Base-by-base conservation (phyloP, 139 green algal genomes). In the Asterochloris erici region DNA sequence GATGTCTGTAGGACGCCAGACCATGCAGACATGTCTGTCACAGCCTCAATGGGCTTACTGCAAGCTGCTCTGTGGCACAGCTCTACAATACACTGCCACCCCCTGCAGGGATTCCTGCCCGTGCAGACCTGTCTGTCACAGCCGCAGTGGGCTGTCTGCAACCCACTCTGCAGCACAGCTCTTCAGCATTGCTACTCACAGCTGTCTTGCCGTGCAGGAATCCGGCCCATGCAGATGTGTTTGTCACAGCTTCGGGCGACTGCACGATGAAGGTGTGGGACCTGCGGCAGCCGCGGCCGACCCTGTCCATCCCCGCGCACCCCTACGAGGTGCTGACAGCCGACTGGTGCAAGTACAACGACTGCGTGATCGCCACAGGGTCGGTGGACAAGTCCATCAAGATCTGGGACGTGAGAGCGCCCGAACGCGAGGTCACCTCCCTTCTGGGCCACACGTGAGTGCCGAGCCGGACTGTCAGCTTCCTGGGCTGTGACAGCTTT, bases 311-410 rank as follows among this genome's bases (percentile, higher is more conserved):
- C 14, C 88, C 91, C 11, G 95, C 95, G 16, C 95, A 98, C 85
- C 87, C 74, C 24, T 81, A 84, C 23, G 95, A 98, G 85, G 86
- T 97, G 24, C 89, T 98, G 69, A 85, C 89, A 11, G 91, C 90
- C 4, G 95, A 98, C 85, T 98, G 95, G 95, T 97, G 93, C 93
- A 98, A 98, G 90, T 99, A 99, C 92, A 96, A 98, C 80, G 97
- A 99, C 84, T 98, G 92, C 89, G 73, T 98, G 11, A 87, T 98
- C 0, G 95, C 94, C 63, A 97, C 94, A 0, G 97, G 92, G 10
- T 95, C 88, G 12, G 95, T 99, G 61, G 97, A 99, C 89, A 98
- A 98, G 90, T 93, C 73, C 60, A 97, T 99, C 63, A 94, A 94
- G 83, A 74, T 95, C 14, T 97, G 93, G 94, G 95, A 98, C 83